phyloP scores from a whole-genome alignment of 352 stramenopile species.

The Albugo candida region DNA sequence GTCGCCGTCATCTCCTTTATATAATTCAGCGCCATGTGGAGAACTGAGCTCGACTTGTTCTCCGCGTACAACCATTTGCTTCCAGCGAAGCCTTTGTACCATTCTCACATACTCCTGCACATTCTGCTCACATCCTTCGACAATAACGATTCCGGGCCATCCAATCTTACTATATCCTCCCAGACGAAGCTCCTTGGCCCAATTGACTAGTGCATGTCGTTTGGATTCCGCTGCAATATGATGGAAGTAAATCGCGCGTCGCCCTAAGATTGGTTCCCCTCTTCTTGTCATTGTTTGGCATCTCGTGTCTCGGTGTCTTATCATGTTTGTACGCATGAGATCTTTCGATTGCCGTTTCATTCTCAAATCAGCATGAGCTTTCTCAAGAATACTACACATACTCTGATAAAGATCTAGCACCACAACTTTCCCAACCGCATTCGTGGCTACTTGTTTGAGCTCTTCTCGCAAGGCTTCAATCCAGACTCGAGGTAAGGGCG shows the following conservation, averaged over 20 bases:
- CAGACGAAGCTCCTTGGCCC: constrained; percentile 40
- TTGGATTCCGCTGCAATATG: constrained; percentile 66
- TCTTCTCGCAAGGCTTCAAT: no score
- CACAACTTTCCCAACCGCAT: no score
- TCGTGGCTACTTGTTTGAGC: no score
- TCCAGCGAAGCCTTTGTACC: constrained; percentile 56
- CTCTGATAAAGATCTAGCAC: no score
- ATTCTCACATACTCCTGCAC: constrained; percentile 49
- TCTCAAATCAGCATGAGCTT: constrained; percentile 2
- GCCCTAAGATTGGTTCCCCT: constrained; percentile 16
- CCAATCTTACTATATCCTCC: constrained; percentile 64
- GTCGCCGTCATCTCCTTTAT: neutral
- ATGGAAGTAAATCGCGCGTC: constrained; percentile 68
- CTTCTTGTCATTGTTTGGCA: neutral
- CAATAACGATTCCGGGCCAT: constrained; percentile 58
- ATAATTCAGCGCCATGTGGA: neutral
- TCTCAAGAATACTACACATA: constrained; percentile 11
- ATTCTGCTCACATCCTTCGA: constrained; percentile 31
- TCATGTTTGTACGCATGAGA: neutral
- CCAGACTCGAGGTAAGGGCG: no score
- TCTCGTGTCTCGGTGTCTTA: neutral
- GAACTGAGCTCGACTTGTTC: constrained; percentile 25
- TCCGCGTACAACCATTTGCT: constrained; percentile 62
- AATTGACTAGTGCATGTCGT: constrained; percentile 45
- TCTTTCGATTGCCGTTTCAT: neutral